Percentiles rank a stretch among this genome's conserved stretches.
These are phyloP conservation scores for Mortierella sp. DNA, from an alignment of 371 early-diverging fungal genomes.

Conservation along the genomic window DNA sequence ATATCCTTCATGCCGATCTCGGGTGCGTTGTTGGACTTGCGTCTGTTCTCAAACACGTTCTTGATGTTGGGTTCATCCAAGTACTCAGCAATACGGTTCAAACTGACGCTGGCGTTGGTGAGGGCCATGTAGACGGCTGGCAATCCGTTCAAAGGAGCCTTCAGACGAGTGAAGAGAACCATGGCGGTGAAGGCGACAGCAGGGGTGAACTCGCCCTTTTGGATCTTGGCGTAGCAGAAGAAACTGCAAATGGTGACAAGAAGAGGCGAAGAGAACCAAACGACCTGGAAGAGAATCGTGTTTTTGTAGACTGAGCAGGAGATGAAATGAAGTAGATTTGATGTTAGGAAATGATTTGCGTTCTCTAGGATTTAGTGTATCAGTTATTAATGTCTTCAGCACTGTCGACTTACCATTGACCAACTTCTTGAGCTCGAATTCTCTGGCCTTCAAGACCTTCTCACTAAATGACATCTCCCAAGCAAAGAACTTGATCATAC, in stretches of 20 bases:
- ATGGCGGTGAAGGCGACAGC: conserved; percentile 76
- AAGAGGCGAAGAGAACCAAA: conserved; percentile 66
- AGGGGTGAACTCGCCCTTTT: conserved; percentile 71
- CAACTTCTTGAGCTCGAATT: conserved; percentile 65
- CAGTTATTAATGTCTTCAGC: background rate
- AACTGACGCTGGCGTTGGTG: conserved; percentile 69
- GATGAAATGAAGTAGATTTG: background rate
- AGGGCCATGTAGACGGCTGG: conserved; percentile 70
- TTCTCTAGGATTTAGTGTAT: background rate
- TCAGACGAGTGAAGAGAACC: conserved; percentile 67
- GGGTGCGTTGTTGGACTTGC: conserved; percentile 35
- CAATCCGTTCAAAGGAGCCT: conserved; percentile 68
- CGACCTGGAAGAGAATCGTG: conserved; percentile 59
- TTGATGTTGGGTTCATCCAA: conserved; percentile 67
- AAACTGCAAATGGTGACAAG: conserved; percentile 70
- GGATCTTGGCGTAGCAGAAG: conserved; percentile 69
- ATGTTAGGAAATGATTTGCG: conserved; percentile 19
- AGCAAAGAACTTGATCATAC: conserved; percentile 82
- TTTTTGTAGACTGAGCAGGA: conserved; percentile 39
- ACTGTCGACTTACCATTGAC: conserved; percentile 48
- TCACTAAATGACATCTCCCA: conserved; percentile 74
- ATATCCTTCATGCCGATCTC: conserved; percentile 65
- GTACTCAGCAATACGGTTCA: conserved; percentile 68
- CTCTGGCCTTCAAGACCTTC: conserved; percentile 64
- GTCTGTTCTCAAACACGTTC: conserved; percentile 38